Evolutionary conservation across 1,139 yeast species (phyloP).

Genomic region (Spathaspora sp.): DNA sequence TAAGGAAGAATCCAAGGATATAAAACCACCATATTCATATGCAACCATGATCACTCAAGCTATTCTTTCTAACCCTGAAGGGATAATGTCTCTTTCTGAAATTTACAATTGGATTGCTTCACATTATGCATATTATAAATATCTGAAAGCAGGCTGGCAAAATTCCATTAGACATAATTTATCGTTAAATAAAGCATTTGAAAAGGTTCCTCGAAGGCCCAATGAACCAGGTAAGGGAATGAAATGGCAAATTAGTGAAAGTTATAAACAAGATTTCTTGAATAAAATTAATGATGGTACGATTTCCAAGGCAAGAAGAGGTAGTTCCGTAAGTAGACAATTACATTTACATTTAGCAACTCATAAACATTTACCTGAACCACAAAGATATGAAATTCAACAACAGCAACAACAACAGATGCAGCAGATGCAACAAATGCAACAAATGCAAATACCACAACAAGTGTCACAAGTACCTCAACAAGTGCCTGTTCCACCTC

Average conservation of each 20-base stretch:
- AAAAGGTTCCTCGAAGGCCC: slow-evolving; percentile 91
- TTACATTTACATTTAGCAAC: slow-evolving; percentile 72
- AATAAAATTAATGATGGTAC: slow-evolving; percentile 76
- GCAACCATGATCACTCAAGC: slow-evolving; percentile 99
- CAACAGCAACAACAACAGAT: slow-evolving; percentile 18
- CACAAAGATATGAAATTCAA: slow-evolving; percentile 13
- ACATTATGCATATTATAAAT: slow-evolving; percentile 88
- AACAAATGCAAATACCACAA: slow-evolving; percentile 12
- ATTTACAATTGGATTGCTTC: slow-evolving; percentile 87
- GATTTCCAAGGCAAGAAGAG: slow-evolving; percentile 70
- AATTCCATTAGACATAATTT: slow-evolving; percentile 61
- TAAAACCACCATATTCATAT: slow-evolving; percentile 94
- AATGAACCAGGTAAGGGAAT: slow-evolving; percentile 98
- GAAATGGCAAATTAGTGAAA: slow-evolving; percentile 96
- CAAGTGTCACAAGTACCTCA: slow-evolving; percentile 14
- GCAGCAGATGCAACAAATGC: slow-evolving; percentile 17
- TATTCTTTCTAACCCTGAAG: slow-evolving; percentile 82
- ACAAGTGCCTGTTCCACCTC: slow-evolving; percentile 13
- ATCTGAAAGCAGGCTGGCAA: slow-evolving; percentile 87
- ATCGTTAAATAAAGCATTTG: slow-evolving; percentile 64
- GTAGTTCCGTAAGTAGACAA: slow-evolving; percentile 76
- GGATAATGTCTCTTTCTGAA: slow-evolving; percentile 85
- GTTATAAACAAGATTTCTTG: slow-evolving; percentile 80
- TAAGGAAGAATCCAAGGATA: slow-evolving; percentile 80
- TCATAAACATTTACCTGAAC: slow-evolving; percentile 64